These are phyloP conservation scores for Candida nanaspora DNA, from an alignment of 805 yeast species.

Conservation along the genomic window DNA sequence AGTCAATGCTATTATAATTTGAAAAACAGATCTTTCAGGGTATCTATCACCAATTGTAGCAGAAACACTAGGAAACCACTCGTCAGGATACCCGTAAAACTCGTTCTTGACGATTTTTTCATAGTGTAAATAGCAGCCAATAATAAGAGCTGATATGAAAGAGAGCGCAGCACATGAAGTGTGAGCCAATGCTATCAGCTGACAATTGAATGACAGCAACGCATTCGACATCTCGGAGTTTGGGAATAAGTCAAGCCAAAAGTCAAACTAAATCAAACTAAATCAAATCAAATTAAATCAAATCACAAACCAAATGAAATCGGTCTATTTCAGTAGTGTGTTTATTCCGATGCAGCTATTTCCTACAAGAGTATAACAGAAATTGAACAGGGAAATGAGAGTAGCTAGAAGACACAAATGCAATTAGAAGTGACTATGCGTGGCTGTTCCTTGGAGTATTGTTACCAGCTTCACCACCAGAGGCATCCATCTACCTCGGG, in stretches of 20 bases:
- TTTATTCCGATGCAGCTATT: too few species aligned
- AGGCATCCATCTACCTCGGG: too few species aligned
- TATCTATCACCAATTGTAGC: slow-evolving; percentile 96
- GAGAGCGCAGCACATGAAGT: slow-evolving; percentile 67
- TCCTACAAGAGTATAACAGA: too few species aligned
- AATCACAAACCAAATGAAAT: too few species aligned
- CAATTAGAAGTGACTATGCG: too few species aligned
- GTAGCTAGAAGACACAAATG: too few species aligned
- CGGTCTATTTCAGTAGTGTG: too few species aligned
- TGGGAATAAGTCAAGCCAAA: slow-evolving; percentile 28
- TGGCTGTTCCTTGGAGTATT: too few species aligned
- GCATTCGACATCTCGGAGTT: slow-evolving; percentile 1
- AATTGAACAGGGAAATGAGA: too few species aligned
- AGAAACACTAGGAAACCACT: slow-evolving; percentile 97
- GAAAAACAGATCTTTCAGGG: slow-evolving; percentile 92
- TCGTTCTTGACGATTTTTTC: slow-evolving; percentile 84
- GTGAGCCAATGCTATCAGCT: slow-evolving; percentile 64
- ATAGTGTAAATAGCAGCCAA: slow-evolving; percentile 76
- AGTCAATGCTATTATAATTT: slow-evolving; percentile 84
- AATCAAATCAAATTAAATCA: too few species aligned
- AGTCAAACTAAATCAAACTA: too few species aligned
- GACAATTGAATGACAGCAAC: slow-evolving; percentile 11
- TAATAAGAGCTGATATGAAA: slow-evolving; percentile 63
- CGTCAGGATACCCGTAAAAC: slow-evolving; percentile 87
- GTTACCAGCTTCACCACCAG: too few species aligned